These are phyloP conservation scores for Hyaloperonospora arabidopsidis DNA, from an alignment of 352 stramenopile genomes.

Conservation along the genomic window DNA sequence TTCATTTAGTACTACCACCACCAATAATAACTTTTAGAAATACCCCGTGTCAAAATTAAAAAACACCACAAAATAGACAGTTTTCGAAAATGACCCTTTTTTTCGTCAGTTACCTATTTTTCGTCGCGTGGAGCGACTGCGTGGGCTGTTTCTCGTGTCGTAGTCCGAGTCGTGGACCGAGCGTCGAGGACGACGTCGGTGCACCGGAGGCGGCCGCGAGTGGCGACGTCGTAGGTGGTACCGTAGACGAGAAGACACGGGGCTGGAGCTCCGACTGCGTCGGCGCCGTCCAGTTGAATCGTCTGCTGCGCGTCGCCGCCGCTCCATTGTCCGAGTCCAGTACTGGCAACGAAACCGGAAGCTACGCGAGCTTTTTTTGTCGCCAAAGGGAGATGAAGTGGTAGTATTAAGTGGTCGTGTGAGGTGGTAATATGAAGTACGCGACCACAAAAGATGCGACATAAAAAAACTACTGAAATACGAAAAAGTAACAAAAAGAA, in stretches of 20 bases:
- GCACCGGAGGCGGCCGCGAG: constrained; percentile 12
- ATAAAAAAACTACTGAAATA: too few species aligned
- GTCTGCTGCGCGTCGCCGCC: constrained; percentile 17
- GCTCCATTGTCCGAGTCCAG: constrained; percentile 22
- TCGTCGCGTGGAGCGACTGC: constrained; percentile 23
- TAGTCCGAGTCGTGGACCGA: constrained; percentile 9
- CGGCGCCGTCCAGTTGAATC: constrained; percentile 13
- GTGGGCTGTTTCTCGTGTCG: constrained; percentile 8
- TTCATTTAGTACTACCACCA: too few species aligned
- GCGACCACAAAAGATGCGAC: too few species aligned
- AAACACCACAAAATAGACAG: background rate
- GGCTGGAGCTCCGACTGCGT: constrained; percentile 29
- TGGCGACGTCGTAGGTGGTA: constrained; percentile 21
- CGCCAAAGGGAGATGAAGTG: constrained; percentile 13
- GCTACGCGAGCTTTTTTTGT: constrained; percentile 7
- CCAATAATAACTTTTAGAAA: too few species aligned
- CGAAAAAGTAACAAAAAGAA: too few species aligned
- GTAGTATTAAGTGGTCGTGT: constrained; percentile 3
- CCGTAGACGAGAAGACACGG: constrained; percentile 33
- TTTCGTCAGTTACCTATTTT: constrained; percentile 15
- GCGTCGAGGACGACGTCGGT: constrained; percentile 16
- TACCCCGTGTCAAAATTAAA: background rate
- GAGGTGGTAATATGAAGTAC: background rate
- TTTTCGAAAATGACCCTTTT: background rate
- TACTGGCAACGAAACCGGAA: constrained; percentile 4